These are phyloP conservation scores for Vaccinium darrowii DNA, from an alignment of 148 eudicot genomes.

Conservation along the genomic window DNA sequence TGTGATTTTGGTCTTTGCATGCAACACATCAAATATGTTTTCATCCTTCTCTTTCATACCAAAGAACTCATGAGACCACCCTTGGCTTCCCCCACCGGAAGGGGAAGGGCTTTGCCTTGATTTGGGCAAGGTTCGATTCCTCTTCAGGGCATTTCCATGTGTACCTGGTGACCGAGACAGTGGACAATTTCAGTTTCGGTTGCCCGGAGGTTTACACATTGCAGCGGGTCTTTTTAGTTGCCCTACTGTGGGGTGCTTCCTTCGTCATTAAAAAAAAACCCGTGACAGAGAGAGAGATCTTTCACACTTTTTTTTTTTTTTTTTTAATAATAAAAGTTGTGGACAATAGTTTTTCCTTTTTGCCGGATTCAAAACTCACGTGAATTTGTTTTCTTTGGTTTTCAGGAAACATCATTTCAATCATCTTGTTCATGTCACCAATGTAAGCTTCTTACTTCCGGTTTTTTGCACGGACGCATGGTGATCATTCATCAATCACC, in stretches of 20 bases:
- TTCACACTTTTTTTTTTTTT: background rate
- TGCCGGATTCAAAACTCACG: background rate
- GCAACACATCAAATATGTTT: background rate
- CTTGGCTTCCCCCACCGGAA: too few relatives aligned
- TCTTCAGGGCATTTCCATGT: too few relatives aligned
- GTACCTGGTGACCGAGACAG: too few relatives aligned
- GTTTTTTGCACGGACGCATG: background rate
- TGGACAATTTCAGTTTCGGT: too few relatives aligned
- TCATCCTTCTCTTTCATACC: too few relatives aligned
- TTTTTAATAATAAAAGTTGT: background rate
- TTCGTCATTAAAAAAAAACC: background rate
- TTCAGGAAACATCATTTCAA: conserved; percentile 36
- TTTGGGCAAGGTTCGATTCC: too few relatives aligned
- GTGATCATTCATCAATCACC: too few relatives aligned
- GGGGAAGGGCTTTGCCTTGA: too few relatives aligned
- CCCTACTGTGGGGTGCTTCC: too few relatives aligned
- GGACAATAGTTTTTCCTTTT: background rate
- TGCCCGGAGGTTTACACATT: too few relatives aligned
- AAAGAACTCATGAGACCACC: background rate
- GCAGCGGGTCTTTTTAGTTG: too few relatives aligned
- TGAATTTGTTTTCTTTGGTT: conserved; percentile 5
- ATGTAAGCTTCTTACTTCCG: conserved; percentile 27
- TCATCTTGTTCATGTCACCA: conserved; percentile 39
- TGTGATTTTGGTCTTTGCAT: background rate
- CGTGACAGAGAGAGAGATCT: background rate